Percentiles rank a stretch among this genome's conserved stretches.
phyloP scores from a whole-genome alignment of 2,329 filamentous ascomycete species.

The Tolypocladium amazonense region DNA sequence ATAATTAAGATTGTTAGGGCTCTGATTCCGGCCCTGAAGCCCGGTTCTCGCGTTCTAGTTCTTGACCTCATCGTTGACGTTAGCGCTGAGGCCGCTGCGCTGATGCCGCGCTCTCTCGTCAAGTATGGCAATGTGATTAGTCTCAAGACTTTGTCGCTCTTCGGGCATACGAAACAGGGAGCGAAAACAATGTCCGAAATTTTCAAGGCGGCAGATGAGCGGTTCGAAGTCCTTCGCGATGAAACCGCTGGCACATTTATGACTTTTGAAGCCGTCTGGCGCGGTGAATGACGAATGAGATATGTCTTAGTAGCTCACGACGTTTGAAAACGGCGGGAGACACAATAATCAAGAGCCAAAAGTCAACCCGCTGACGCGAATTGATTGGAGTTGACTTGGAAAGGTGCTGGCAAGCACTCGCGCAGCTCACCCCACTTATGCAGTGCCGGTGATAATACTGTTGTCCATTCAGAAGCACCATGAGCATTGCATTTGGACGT shows the following conservation, averaged over 20 bases:
- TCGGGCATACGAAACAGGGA: constrained; percentile 22
- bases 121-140: constrained; percentile 22
- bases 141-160: constrained; percentile 29
- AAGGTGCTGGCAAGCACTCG: too few species aligned
- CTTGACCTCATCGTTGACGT: constrained; percentile 21
- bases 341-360: too few species aligned
- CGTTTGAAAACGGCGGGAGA: too few species aligned
- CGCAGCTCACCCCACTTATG: too few species aligned
- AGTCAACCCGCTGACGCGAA: too few species aligned
- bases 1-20: constrained; percentile 25
- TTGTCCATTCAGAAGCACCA: too few species aligned
- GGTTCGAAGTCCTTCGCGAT: constrained; percentile 4
- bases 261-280: neutral
- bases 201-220: constrained; percentile 6
- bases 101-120: neutral
- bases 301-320: too few species aligned
- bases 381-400: too few species aligned
- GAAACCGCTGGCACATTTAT: neutral
- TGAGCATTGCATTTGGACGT: too few species aligned
- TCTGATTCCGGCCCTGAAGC: constrained; percentile 31
- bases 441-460: too few species aligned
- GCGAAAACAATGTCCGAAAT: constrained; percentile 6
- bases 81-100: constrained; percentile 11
- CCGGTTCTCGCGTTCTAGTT: constrained; percentile 26
- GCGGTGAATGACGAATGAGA: neutral